Percentiles rank a stretch among this genome's conserved stretches.
Conservation (phyloP, 2,329 filamentous ascomycete genomes). For the Neopestalotiopsis sp. region DNA sequence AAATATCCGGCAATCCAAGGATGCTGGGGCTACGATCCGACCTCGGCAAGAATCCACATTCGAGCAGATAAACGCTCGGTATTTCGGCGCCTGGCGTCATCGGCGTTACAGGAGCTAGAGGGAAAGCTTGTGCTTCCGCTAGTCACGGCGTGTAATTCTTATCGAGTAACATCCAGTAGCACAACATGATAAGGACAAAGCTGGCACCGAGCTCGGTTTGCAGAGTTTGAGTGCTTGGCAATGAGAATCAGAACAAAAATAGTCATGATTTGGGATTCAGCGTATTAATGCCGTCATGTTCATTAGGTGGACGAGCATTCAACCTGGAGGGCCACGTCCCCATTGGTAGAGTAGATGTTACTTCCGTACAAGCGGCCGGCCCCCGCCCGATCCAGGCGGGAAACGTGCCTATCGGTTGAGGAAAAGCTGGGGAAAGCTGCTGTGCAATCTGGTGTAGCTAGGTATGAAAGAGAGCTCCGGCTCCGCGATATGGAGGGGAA, state of each 20-base stretch:
- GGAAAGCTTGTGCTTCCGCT: background rate
- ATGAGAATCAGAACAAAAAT: background rate
- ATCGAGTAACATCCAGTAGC: background rate
- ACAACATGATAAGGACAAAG: background rate
- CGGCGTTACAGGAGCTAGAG: background rate
- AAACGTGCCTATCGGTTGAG: background rate
- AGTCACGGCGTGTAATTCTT: background rate
- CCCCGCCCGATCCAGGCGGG: constrained; percentile 7
- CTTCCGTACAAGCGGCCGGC: constrained; percentile 18
- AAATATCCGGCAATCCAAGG: constrained; percentile 16
- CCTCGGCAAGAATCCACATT: constrained; percentile 18
- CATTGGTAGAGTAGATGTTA: background rate
- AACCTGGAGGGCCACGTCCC: background rate
- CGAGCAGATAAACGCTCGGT: constrained; percentile 5
- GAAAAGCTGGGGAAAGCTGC: constrained; percentile 27
- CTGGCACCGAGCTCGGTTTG: background rate
- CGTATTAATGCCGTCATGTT: background rate
- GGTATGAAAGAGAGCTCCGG: no score
- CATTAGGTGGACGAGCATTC: background rate
- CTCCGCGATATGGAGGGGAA: no score
- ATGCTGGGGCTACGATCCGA: constrained; percentile 16
- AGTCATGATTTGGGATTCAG: background rate
- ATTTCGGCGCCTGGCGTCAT: constrained; percentile 18
- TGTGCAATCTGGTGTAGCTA: constrained; percentile 16
- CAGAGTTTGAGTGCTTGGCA: background rate